Base-by-base conservation (phyloP, 139 green algal genomes). In the Mesotaenium endlicherianum region DNA sequence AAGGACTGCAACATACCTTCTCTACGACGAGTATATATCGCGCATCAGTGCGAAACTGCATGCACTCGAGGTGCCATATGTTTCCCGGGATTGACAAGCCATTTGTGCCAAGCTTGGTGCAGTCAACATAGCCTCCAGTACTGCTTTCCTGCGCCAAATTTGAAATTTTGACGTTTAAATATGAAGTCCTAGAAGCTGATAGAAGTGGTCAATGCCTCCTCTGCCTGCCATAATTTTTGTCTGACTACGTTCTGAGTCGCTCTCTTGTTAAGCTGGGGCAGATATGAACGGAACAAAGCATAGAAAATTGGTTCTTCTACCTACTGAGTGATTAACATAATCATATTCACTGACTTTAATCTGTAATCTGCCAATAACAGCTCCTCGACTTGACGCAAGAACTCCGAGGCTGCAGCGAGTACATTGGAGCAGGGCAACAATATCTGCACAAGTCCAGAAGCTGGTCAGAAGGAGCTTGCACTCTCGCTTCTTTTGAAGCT, bases 1-100 rank as follows among this genome's bases (percentile, higher is more conserved):
- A 64, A 20, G 50, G 20, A 64, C 26, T 26, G 20, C 20, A 34
- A 34, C 26, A 26, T 64, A 76, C 68, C 74, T 96, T 96, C 84
- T 96, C 93, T 1, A 96, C 84, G 26, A 96, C 89, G 17, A 96
- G 58, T 34, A 97, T 71, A 70, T 81, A 90, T 11, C 75, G 75
- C 26, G 88, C 79, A 44, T 90, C 76, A n/a, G 40, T 90, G 5
- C 80, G 50, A 31, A 95, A 90, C 26, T n/a, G 50, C 16, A 88
- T 84, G 0, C 53, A 38, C 11, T 80, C 36, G n/a, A 95, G 87
- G 36, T 70, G 59, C 0, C 47, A 45, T 30, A 93, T 72, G 59
- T 95, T 84, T 2, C 92, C 92, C n/a, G 92, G 72, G 39, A 94
- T 93, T 38, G 77, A 20, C 41, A 75, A 57, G 34, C 47, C 86